Evolutionary conservation across 805 yeast genomes (phyloP).

Genomic region (Clavispora vitiphila): DNA sequence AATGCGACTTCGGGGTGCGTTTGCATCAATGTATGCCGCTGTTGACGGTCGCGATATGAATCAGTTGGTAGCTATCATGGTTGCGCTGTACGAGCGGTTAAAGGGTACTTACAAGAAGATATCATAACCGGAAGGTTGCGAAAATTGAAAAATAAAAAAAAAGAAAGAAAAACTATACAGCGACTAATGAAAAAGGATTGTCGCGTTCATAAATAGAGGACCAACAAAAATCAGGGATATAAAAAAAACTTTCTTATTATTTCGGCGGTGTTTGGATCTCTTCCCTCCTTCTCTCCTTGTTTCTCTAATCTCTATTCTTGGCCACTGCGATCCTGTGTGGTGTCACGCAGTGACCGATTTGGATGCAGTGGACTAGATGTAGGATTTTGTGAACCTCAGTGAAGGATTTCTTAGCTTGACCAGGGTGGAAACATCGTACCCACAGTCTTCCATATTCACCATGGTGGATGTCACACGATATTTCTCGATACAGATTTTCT

Average conservation of each 20-base stretch:
- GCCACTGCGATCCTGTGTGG: too few species aligned
- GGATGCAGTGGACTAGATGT: not conserved
- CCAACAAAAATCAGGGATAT: too few species aligned
- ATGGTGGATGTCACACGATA: constrained; percentile 20
- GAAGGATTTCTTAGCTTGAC: not conserved
- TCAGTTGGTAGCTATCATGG: constrained; percentile 6
- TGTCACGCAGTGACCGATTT: too few species aligned
- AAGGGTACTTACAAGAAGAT: constrained; percentile 6
- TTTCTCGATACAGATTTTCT: constrained; percentile 70
- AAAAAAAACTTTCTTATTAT: too few species aligned
- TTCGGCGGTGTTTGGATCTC: too few species aligned
- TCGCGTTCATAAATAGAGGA: too few species aligned
- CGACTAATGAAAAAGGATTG: too few species aligned
- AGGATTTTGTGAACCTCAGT: not conserved
- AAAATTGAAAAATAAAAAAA: too few species aligned
- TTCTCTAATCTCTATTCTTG: too few species aligned
- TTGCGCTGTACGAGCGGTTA: constrained; percentile 13
- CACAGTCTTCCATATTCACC: not conserved
- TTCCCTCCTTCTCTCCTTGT: too few species aligned
- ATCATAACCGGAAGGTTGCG: too few species aligned
- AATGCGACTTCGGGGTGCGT: constrained; percentile 10
- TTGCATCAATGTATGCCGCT: constrained; percentile 13
- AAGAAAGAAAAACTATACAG: too few species aligned
- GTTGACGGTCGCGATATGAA: constrained; percentile 7
- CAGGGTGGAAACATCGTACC: not conserved